These are phyloP conservation scores for Alternaria tenuissima DNA, from an alignment of 2,329 filamentous ascomycete genomes.

Conservation along the genomic window DNA sequence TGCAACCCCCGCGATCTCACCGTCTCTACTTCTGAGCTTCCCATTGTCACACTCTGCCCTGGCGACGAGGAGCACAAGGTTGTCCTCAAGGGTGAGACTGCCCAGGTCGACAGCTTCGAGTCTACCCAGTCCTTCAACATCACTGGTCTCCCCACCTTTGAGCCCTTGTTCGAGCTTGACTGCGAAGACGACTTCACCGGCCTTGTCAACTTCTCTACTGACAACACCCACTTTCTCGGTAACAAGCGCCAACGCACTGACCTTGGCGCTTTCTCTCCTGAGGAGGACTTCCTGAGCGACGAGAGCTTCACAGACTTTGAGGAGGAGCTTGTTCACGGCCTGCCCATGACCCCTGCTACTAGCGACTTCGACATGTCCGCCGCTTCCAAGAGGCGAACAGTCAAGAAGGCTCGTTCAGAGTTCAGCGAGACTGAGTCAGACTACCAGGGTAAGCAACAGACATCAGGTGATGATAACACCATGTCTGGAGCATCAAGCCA, in stretches of 20 bases:
- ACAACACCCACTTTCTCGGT: slow-evolving; percentile 67
- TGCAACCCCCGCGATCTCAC: slow-evolving; percentile 92
- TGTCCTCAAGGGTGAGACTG: slow-evolving; percentile 58
- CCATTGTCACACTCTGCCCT: slow-evolving; percentile 67
- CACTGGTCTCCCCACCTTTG: slow-evolving; percentile 74
- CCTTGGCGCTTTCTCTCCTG: slow-evolving; percentile 66
- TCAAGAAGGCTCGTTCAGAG: slow-evolving; percentile 41
- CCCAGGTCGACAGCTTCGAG: slow-evolving; percentile 51
- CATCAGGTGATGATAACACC: slow-evolving; percentile 43
- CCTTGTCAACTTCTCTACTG: slow-evolving; percentile 73
- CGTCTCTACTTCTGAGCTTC: slow-evolving; percentile 71
- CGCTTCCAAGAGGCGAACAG: slow-evolving; percentile 36
- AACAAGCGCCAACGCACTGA: slow-evolving; percentile 78
- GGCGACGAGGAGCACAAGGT: slow-evolving; percentile 68
- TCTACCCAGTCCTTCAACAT: slow-evolving; percentile 51
- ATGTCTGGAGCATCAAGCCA: slow-evolving; percentile 49
- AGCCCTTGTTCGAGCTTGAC: slow-evolving; percentile 88
- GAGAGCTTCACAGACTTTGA: slow-evolving; percentile 80
- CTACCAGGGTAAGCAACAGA: slow-evolving; percentile 46
- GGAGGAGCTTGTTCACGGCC: slow-evolving; percentile 69
- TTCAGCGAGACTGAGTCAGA: slow-evolving; percentile 49
- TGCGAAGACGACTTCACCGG: slow-evolving; percentile 87
- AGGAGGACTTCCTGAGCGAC: slow-evolving; percentile 80
- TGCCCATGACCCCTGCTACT: slow-evolving; percentile 68
- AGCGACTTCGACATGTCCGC: slow-evolving; percentile 54